These are phyloP conservation scores for Fusarium nygamai DNA, from an alignment of 2,329 filamentous ascomycete genomes.

Conservation along the genomic window DNA sequence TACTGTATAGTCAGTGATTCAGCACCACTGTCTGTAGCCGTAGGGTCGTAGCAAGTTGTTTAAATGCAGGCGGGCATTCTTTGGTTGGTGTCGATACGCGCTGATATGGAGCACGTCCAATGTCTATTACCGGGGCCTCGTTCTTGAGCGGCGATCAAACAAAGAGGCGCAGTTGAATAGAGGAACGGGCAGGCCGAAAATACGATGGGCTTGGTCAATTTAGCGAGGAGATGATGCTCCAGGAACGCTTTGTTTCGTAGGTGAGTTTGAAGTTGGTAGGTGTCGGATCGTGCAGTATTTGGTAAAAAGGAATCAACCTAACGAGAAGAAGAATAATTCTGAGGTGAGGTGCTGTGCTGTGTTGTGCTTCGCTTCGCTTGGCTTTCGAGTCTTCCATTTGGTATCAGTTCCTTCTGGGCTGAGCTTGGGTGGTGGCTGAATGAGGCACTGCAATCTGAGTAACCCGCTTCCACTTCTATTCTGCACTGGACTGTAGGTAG, in stretches of 20 bases:
- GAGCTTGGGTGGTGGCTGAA: slow-evolving; percentile 33
- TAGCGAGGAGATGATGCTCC: background rate
- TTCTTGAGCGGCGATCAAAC: slow-evolving; percentile 12
- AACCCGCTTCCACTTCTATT: background rate
- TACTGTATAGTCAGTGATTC: background rate
- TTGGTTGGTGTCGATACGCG: slow-evolving; percentile 13
- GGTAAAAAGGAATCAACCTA: background rate
- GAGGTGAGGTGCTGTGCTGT: background rate
- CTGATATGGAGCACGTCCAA: slow-evolving; percentile 9
- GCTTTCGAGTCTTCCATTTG: background rate
- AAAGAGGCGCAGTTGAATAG: slow-evolving; percentile 23
- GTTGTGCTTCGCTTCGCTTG: background rate
- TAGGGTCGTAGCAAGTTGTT: background rate
- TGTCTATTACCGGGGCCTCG: background rate
- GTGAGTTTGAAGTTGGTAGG: background rate
- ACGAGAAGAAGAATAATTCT: background rate
- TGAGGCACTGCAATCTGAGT: slow-evolving; percentile 25
- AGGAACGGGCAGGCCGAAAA: background rate
- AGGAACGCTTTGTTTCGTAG: background rate
- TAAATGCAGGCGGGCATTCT: slow-evolving; percentile 5
- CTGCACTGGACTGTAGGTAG: background rate
- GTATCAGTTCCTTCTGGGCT: slow-evolving; percentile 16
- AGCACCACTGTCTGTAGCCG: background rate
- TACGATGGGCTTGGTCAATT: background rate
- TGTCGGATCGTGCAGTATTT: background rate